These are phyloP conservation scores for Populus davidiana DNA, from an alignment of 345 rosid genomes.

Conservation along the genomic window DNA sequence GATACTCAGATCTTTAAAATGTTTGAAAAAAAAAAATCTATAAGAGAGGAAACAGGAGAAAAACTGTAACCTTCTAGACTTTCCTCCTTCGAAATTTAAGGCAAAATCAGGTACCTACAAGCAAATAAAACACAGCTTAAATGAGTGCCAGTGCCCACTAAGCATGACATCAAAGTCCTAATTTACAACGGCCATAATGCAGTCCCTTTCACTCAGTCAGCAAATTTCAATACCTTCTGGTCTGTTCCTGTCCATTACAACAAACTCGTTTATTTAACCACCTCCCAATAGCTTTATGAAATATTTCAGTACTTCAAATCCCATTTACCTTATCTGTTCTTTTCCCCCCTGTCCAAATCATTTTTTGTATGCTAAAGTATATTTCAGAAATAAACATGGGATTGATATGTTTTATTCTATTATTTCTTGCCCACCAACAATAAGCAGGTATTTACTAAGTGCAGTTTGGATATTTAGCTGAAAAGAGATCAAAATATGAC, in stretches of 20 bases:
- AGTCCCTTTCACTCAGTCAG: background rate
- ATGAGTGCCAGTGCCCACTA: constrained; percentile 1
- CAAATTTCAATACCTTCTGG: background rate
- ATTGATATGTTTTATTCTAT: too few relatives aligned
- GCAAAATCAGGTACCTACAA: constrained; percentile 74
- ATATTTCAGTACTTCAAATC: background rate
- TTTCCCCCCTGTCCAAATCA: too few relatives aligned
- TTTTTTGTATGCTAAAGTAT: too few relatives aligned
- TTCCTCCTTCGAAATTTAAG: constrained; percentile 65
- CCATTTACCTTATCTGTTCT: background rate
- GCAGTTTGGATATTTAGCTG: too few relatives aligned
- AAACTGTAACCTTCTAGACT: constrained; percentile 64
- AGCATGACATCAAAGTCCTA: background rate
- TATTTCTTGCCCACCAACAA: too few relatives aligned
- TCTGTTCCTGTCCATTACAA: background rate
- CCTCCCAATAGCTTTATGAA: background rate
- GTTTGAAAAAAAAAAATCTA: too few relatives aligned
- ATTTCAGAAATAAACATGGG: too few relatives aligned
- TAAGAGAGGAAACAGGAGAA: constrained; percentile 4
- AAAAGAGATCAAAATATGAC: too few relatives aligned
- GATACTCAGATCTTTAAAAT: background rate
- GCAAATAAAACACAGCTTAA: constrained; percentile 5
- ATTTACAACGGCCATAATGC: background rate
- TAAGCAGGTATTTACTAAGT: too few relatives aligned
- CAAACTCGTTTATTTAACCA: background rate